phyloP scores from a whole-genome alignment of 495 filamentous ascomycete species.

The Xylaria palmicola region DNA sequence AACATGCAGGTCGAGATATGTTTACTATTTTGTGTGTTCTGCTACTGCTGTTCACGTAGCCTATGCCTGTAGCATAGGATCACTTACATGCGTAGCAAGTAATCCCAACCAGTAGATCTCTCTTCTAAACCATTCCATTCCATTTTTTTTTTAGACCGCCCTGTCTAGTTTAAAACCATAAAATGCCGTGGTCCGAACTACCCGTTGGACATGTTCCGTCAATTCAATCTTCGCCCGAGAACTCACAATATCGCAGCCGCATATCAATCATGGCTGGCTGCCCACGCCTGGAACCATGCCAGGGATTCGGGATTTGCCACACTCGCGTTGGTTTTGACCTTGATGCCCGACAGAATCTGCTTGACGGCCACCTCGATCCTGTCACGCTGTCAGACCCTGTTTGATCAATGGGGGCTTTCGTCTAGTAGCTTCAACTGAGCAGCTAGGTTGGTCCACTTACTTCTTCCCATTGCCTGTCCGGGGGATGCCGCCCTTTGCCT shows the following conservation, averaged over 20 bases:
- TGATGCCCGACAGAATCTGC: slow-evolving; percentile 85
- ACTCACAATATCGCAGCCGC: background rate
- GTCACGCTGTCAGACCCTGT: background rate
- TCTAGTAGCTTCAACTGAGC: background rate
- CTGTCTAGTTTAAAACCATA: no score
- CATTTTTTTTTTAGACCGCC: no score
- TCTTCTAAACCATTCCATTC: no score
- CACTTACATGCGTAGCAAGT: no score
- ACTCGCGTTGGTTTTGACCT: slow-evolving; percentile 80
- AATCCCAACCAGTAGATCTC: no score
- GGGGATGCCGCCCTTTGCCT: slow-evolving; percentile 72
- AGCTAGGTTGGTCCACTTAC: slow-evolving; percentile 34
- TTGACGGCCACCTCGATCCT: slow-evolving; percentile 89
- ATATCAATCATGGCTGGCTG: slow-evolving; percentile 29
- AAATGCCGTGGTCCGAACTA: no score
- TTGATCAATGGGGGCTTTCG: background rate
- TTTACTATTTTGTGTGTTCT: no score
- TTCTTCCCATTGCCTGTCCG: slow-evolving; percentile 93
- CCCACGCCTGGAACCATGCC: slow-evolving; percentile 82
- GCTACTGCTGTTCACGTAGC: no score
- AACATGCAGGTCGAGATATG: background rate
- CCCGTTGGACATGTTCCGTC: background rate
- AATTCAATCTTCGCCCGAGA: background rate
- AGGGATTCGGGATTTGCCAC: slow-evolving; percentile 83
- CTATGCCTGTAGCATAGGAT: no score